A percentile compares a stretch with the other conserved stretches of the same genome.
These are phyloP conservation scores for Microbotryomycetes sp. DNA, from an alignment of 1,284 basidiomycete genomes.

Conservation along the genomic window DNA sequence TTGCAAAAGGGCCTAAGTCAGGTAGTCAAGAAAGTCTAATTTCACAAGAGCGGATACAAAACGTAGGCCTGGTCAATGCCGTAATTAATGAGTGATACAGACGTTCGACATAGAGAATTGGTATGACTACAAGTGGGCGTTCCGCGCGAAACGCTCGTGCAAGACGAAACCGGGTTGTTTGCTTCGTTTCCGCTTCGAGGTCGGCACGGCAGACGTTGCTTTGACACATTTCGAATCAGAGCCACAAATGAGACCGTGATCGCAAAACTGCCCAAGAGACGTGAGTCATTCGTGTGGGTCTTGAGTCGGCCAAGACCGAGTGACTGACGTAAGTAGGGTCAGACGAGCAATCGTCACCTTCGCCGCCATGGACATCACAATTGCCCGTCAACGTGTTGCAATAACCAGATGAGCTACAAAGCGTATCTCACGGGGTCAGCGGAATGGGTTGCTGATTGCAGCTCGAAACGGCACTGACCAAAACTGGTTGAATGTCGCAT, in stretches of 20 bases:
- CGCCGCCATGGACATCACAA: neutral
- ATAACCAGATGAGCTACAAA: neutral
- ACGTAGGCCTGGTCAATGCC: too few species aligned
- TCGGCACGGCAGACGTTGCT: neutral
- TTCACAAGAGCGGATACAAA: too few species aligned
- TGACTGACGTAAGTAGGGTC: neutral
- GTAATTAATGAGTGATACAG: too few species aligned
- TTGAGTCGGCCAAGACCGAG: neutral
- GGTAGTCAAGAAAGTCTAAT: too few species aligned
- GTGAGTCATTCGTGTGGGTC: neutral
- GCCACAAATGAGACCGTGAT: neutral
- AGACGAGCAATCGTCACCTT: neutral
- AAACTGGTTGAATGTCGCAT: neutral
- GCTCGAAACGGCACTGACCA: neutral
- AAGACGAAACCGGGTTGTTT: too few species aligned
- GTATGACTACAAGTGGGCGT: too few species aligned
- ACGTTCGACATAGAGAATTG: too few species aligned
- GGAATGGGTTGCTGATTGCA: neutral
- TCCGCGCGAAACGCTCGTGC: too few species aligned
- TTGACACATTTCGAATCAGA: neutral
- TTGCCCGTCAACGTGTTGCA: constrained; percentile 1
- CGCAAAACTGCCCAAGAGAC: neutral
- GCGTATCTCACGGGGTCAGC: too few species aligned
- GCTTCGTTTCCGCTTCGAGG: too few species aligned
- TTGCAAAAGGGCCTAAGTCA: too few species aligned